Base-by-base conservation (phyloP, 306 rosid genomes). In the Prunus kanzakura region DNA sequence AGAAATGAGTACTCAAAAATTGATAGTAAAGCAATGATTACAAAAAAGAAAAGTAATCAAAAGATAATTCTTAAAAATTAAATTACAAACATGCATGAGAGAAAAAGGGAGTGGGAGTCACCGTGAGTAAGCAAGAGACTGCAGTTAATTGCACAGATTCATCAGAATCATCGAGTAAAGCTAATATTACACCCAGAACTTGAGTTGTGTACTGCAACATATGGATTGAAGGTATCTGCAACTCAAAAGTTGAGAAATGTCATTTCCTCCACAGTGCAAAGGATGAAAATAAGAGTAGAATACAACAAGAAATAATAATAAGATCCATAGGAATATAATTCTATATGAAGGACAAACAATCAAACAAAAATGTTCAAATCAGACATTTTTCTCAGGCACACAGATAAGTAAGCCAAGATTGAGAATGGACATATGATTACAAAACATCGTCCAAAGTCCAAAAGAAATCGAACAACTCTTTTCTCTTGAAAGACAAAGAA, bases 121-220 rank as follows among this genome's bases (percentile, higher is more conserved):
- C 98, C 96, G 73, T 90, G 74, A 94, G 93, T 70, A 92, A 86
- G 89, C 96, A 90, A 56, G 97, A 86, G 66, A 94, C 94, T 73
- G 97, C 96, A 79, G 98, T 94, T 82, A 90, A 83, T 75, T 94
- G 98, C 77, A 94, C 98, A 69, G 89, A 84, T 89, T 92, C 98
- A 84, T 87, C 90, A 29, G 88, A 84, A 83, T 94, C 98, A 72
- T 94, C 98, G 9, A 94, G 91, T 76, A 94, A 84, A 47, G 98
- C 98, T 85, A 92, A 80, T 85, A 90, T 89, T 41, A 94, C 98
- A 72, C 98, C 96, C 81, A 94, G 79, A 71, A 92, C 88, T 84
- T 92, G 97, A 78, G 90, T 68, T 69, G 97, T 86, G 83, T 90
- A 89, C 76, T 87, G 85, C 81, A 84, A 80, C 82, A 94, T 89